Conservation (phyloP, 2,329 filamentous ascomycete genomes). For the Venturia nashicola region DNA sequence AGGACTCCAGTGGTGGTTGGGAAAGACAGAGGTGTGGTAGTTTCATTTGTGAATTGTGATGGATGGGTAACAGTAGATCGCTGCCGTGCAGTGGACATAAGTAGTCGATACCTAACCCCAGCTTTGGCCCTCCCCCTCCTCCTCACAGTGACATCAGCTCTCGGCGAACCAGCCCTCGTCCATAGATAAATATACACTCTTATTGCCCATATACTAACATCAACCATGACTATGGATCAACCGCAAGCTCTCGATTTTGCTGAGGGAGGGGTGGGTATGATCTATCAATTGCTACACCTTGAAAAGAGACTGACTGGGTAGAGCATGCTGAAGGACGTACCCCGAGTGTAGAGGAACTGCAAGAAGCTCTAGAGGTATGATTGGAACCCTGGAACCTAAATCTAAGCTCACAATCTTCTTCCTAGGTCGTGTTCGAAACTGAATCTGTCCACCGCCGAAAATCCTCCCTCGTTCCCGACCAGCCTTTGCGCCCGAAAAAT, state of each 20-base stretch:
- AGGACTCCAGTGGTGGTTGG: no score
- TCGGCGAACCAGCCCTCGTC: neutral
- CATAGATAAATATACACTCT: neutral
- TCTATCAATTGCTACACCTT: neutral
- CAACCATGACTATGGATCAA: neutral
- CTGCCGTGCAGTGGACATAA: neutral
- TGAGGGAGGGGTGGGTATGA: conserved; percentile 1
- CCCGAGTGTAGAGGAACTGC: conserved; percentile 24
- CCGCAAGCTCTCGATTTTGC: neutral
- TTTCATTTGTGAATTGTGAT: neutral
- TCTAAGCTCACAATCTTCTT: neutral
- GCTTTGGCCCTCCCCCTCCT: neutral
- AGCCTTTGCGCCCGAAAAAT: conserved; percentile 20
- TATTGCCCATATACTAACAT: neutral
- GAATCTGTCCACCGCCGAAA: conserved; percentile 43
- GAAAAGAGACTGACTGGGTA: neutral
- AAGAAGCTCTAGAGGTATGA: conserved; percentile 28
- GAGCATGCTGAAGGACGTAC: conserved; percentile 4
- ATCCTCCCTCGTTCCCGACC: conserved; percentile 42
- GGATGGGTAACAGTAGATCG: neutral
- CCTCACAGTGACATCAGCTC: neutral
- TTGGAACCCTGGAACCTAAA: neutral
- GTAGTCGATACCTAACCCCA: neutral
- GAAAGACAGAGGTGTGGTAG: no score
- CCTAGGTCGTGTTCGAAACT: conserved; percentile 44